Conservation (phyloP, 805 yeast species). For the Jamesozyma rosinii region DNA sequence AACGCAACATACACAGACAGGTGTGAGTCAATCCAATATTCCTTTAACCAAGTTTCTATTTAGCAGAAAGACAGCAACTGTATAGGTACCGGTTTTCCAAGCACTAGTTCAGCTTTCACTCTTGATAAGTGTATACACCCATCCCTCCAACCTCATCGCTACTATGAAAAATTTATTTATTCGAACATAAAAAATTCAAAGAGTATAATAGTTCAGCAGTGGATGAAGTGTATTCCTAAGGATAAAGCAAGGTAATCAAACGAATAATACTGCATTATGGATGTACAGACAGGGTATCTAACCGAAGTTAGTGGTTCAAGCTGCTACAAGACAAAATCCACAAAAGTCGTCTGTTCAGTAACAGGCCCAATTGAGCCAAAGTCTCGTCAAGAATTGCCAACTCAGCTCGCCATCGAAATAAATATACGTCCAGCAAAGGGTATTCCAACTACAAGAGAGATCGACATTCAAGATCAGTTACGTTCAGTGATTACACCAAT, state of each 20-base stretch:
- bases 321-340: slow-evolving; percentile 39
- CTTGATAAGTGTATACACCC: not conserved
- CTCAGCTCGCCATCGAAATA: slow-evolving; percentile 66
- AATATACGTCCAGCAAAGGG: slow-evolving; percentile 74
- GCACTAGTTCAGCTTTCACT: not conserved
- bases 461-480: slow-evolving; percentile 61
- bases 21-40: too few relatives aligned
- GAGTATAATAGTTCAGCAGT: not conserved
- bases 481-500: slow-evolving; percentile 51
- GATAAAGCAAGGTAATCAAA: not conserved
- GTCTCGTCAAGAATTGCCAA: slow-evolving; percentile 75
- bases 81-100: too few relatives aligned
- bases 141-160: not conserved
- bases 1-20: too few relatives aligned
- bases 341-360: slow-evolving; percentile 63
- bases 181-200: not conserved
- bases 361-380: slow-evolving; percentile 88
- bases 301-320: slow-evolving; percentile 77
- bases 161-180: not conserved
- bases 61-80: too few relatives aligned
- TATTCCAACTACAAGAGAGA: slow-evolving; percentile 64
- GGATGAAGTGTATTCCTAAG: not conserved
- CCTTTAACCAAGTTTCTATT: too few relatives aligned
- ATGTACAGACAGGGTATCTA: slow-evolving; percentile 29
- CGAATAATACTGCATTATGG: slow-evolving; percentile 2